phyloP scores from a whole-genome alignment of 2,329 filamentous ascomycete species.

The Apiospora aurea region DNA sequence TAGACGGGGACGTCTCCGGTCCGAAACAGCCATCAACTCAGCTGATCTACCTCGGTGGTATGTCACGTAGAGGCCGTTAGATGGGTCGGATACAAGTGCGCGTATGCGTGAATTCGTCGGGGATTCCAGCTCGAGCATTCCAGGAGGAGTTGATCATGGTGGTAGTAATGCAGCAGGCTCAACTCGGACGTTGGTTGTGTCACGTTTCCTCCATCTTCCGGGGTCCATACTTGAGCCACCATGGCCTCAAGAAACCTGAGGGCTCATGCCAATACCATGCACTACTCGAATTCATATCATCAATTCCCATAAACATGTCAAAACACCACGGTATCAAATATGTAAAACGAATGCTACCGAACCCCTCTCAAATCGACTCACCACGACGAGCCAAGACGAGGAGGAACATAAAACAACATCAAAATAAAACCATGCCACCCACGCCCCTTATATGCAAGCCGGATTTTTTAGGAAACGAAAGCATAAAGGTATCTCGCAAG shows the following conservation, averaged over 20 bases:
- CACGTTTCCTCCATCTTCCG: not conserved
- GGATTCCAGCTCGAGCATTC: too few relatives aligned
- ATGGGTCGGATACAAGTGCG: too few relatives aligned
- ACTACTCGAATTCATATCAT: not conserved
- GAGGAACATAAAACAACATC: not conserved
- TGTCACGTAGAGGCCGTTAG: too few relatives aligned
- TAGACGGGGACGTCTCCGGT: too few relatives aligned
- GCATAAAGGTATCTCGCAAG: not conserved
- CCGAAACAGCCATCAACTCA: too few relatives aligned
- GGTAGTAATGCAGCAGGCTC: too few relatives aligned
- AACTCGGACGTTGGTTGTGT: too few relatives aligned
- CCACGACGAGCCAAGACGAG: not conserved
- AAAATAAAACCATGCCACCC: not conserved
- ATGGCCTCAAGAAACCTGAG: not conserved
- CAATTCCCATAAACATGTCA: not conserved
- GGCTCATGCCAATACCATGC: not conserved
- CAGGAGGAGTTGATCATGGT: too few relatives aligned
- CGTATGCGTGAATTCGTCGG: too few relatives aligned
- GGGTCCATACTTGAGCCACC: too few relatives aligned
- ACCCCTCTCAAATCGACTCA: not conserved
- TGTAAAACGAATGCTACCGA: not conserved
- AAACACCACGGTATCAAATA: not conserved
- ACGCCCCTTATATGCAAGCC: constrained; percentile 11
- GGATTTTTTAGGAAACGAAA: not conserved
- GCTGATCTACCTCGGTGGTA: too few relatives aligned